Conservation (phyloP, 345 rosid genomes). For the Citrus trifoliata region DNA sequence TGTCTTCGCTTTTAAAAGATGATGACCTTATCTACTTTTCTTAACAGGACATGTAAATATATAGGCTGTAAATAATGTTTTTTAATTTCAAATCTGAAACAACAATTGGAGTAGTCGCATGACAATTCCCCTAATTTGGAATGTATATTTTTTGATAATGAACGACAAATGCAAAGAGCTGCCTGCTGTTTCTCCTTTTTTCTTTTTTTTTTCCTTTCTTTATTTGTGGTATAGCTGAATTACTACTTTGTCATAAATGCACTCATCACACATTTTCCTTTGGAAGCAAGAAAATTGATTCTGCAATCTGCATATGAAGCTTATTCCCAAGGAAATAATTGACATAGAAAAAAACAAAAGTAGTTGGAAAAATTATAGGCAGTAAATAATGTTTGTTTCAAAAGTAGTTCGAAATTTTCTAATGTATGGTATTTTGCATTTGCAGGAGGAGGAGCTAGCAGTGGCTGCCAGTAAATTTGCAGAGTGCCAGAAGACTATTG, state of each 20-base stretch:
- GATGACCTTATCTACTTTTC: too few species aligned
- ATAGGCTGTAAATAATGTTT: not conserved
- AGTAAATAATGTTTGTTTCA: too few species aligned
- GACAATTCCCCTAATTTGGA: too few species aligned
- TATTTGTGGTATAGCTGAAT: not conserved
- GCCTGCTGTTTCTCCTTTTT: not conserved
- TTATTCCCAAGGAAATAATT: not conserved
- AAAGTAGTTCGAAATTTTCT: not conserved
- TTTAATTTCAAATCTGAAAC: not conserved
- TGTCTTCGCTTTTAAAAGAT: not conserved
- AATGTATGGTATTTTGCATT: not conserved
- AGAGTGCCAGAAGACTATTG: conserved; percentile 86
- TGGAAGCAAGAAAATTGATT: not conserved
- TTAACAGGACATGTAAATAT: not conserved
- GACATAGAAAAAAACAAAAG: too few species aligned
- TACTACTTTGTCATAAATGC: not conserved
- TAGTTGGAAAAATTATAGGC: too few species aligned
- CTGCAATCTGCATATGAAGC: not conserved
- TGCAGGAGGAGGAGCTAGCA: conserved; percentile 71
- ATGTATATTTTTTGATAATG: too few species aligned
- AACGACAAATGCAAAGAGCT: not conserved
- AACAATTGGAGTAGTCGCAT: not conserved
- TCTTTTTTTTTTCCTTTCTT: not conserved
- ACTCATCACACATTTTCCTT: not conserved
- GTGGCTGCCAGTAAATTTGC: conserved; percentile 65